Percentiles rank a stretch among this genome's conserved stretches.
Conservation (phyloP, 2,329 filamentous ascomycete species). For the Botrytis fragariae region DNA sequence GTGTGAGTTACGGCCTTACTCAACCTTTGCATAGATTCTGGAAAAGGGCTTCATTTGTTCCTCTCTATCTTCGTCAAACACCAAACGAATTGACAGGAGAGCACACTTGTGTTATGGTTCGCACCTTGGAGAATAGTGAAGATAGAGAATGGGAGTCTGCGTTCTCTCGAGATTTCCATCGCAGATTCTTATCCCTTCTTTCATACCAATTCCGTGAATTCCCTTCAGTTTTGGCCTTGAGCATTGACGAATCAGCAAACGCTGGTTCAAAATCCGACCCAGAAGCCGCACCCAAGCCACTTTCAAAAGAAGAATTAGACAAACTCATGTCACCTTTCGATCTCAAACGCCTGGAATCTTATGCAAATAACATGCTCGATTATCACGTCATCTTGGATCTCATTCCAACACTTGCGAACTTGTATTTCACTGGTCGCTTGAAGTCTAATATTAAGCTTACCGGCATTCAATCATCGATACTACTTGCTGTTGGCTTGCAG, state of each 20-base stretch:
- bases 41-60: constrained; percentile 82
- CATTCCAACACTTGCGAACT: constrained; percentile 73
- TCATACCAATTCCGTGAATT: constrained; percentile 92
- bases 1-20: constrained; percentile 93
- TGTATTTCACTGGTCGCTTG: constrained; percentile 83
- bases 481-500: constrained; percentile 89
- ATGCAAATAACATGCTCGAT: constrained; percentile 95
- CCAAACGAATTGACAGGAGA: constrained; percentile 95
- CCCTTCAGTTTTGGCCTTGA: constrained; percentile 72
- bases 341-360: constrained; percentile 89
- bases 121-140: constrained; percentile 65
- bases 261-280: constrained; percentile 66
- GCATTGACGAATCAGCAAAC: constrained; percentile 82
- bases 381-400: constrained; percentile 97
- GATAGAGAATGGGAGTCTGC: constrained; percentile 85
- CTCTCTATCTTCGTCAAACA: constrained; percentile 92
- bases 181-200: constrained; percentile 83
- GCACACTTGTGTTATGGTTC: constrained; percentile 96
- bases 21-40: constrained; percentile 89
- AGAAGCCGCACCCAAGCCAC: constrained; percentile 49
- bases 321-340: constrained; percentile 82
- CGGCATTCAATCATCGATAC: constrained; percentile 80
- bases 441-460: constrained; percentile 66
- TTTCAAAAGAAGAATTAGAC: constrained; percentile 77
- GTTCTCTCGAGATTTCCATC: constrained; percentile 90